Conservation (phyloP, 73 alveolate genomes). For the Paramecium octaurelia region DNA sequence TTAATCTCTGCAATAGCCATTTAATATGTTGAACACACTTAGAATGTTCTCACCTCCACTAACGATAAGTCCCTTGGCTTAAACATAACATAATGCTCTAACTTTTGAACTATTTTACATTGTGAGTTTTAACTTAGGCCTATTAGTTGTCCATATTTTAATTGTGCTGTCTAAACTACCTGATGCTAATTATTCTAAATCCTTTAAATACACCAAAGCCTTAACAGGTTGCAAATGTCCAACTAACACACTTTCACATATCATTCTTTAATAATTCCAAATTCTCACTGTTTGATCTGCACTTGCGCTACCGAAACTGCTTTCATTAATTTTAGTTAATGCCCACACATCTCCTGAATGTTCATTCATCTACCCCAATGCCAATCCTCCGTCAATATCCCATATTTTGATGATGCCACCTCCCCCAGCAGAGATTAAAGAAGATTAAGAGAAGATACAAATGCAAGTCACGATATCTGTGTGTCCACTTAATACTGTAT, state of each 20-base stretch:
- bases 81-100: conserved; percentile 49
- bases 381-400: conserved; percentile 52
- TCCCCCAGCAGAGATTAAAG: conserved; percentile 47
- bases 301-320: conserved; percentile 48
- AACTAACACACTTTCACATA: conserved; percentile 40
- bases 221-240: conserved; percentile 48
- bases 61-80: conserved; percentile 41
- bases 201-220: conserved; percentile 13
- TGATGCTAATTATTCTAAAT: conserved; percentile 27
- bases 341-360: conserved; percentile 61
- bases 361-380: conserved; percentile 47
- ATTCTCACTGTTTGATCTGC: conserved; percentile 53
- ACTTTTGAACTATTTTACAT: not conserved
- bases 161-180: conserved; percentile 45
- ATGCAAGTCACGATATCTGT: conserved; percentile 50
- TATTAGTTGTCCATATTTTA: conserved; percentile 33
- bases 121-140: not conserved
- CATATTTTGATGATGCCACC: conserved; percentile 39
- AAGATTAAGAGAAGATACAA: conserved; percentile 20
- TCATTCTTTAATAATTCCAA: conserved; percentile 49
- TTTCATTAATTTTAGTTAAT: conserved; percentile 2
- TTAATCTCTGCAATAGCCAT: conserved; percentile 23
- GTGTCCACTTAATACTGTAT: conserved; percentile 43
- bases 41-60: conserved; percentile 42
- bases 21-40: not conserved